A percentile compares a stretch with the other conserved stretches of the same genome.
Evolutionary conservation across 2,329 filamentous ascomycete genomes (phyloP).

Genomic region (Aulographum hederae): DNA sequence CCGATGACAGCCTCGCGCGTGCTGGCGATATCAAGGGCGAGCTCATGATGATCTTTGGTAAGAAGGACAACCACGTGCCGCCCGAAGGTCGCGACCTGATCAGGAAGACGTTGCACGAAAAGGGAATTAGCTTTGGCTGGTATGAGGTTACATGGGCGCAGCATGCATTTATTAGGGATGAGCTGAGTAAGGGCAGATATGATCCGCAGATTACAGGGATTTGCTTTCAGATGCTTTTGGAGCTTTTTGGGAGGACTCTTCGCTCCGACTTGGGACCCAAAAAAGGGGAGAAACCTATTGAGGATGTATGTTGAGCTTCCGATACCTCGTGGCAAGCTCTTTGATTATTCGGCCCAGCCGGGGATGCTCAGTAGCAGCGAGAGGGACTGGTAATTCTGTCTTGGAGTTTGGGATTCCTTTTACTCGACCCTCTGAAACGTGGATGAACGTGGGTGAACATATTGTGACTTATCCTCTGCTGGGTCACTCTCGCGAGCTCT

Average conservation of each 20-base stretch:
- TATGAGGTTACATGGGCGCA: slow-evolving; percentile 89
- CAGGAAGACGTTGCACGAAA: slow-evolving; percentile 60
- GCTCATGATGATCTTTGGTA: slow-evolving; percentile 77
- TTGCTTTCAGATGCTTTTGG: slow-evolving; percentile 79
- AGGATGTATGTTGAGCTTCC: too few species aligned
- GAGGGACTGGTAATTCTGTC: too few species aligned
- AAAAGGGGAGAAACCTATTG: slow-evolving; percentile 30
- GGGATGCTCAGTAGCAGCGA: too few species aligned
- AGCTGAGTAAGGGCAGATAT: slow-evolving; percentile 84
- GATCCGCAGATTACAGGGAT: slow-evolving; percentile 73
- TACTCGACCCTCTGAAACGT: too few species aligned
- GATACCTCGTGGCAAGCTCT: too few species aligned
- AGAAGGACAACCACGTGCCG: slow-evolving; percentile 80
- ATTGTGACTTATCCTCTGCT: too few species aligned
- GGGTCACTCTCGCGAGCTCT: too few species aligned
- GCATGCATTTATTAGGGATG: slow-evolving; percentile 86
- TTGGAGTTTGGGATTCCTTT: too few species aligned
- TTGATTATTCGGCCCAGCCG: too few species aligned
- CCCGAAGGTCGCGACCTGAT: slow-evolving; percentile 69
- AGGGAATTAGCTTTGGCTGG: slow-evolving; percentile 57
- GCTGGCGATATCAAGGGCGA: slow-evolving; percentile 58
- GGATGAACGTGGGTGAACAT: too few species aligned
- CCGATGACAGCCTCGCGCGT: slow-evolving; percentile 41
- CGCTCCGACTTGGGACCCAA: slow-evolving; percentile 60
- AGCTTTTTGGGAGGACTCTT: slow-evolving; percentile 63